Conservation (phyloP, 331 rosid species). For the Phaseolus coccineus region DNA sequence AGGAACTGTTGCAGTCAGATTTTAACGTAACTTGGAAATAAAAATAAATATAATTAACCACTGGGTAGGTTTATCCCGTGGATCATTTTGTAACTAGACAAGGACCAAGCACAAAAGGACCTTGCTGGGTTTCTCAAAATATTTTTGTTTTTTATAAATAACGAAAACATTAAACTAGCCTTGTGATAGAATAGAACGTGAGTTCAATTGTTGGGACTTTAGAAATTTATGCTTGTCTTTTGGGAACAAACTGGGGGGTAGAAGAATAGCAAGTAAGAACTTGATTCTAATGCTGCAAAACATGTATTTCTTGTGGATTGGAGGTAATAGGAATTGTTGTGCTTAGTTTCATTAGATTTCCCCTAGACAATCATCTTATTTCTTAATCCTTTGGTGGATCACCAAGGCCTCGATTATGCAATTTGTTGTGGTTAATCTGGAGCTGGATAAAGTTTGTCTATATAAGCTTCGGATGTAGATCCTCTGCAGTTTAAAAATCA, state of each 20-base stretch:
- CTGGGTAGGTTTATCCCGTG: not conserved
- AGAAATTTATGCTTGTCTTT: not conserved
- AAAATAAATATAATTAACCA: too few relatives aligned
- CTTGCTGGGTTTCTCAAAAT: slow-evolving; percentile 1
- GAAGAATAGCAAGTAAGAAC: not conserved
- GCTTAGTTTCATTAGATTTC: slow-evolving; percentile 17
- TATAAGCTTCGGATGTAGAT: too few relatives aligned
- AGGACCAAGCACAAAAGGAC: not conserved
- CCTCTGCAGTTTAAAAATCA: too few relatives aligned
- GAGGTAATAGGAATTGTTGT: not conserved
- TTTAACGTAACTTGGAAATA: not conserved
- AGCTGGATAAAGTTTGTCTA: too few relatives aligned
- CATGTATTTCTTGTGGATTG: not conserved
- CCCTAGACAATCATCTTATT: not conserved
- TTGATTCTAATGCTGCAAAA: not conserved
- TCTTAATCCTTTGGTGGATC: not conserved
- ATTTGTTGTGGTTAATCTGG: too few relatives aligned
- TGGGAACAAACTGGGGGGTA: not conserved
- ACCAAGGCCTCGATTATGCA: too few relatives aligned
- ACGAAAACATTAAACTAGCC: not conserved
- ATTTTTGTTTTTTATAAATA: not conserved
- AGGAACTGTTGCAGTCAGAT: slow-evolving; percentile 8
- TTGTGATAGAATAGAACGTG: not conserved
- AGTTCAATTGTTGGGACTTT: too few relatives aligned
- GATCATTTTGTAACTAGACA: slow-evolving; percentile 22